Evolutionary conservation across 176 grass and related monocot genomes (phyloP), one percentile per base, ranked within the genome.

Genomic region (Oryza glaberrima): DNA sequence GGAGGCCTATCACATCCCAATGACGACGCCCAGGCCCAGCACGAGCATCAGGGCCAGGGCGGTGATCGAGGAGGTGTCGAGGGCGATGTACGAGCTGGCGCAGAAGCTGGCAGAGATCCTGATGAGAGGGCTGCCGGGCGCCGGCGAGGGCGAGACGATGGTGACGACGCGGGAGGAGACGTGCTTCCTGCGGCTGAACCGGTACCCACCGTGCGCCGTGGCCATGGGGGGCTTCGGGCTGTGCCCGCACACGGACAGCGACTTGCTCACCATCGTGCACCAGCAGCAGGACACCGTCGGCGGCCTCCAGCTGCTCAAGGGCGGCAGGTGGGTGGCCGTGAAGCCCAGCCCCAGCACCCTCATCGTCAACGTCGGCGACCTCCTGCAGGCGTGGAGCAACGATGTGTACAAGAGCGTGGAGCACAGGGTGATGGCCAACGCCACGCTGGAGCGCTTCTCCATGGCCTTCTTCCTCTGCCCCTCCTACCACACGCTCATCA

Each of bases 1-100:
- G 1, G 95, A 97, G 84, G 95, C 95, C 2, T 97, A 91, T 90
- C 95, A 97, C 75, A 89, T 97, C 78, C 91, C 91, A 35, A 73
- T 91, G 10, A 83, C 28, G 0, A 47, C 85, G 22, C 8, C 64
- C 0, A 1, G 35, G 7, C 19, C n/a, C 45, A 61, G 9, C 9
- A 14, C 0, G 5, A 6, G 11, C 28, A 41, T 32, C 30, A 28
- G 9, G 3, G 67, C 6, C 83, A 94, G 94, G 77, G 22, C 70
- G 9, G 61, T 94, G 77, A 86, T 97, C 45, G 77, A 94, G 69
- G 76, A 93, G 15, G 80, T 70, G 6, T 86, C 92, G 4, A 70
- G 1, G 65, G 86, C 84, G 46, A 92, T 97, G 90, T 88, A 76
- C 32, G 34, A 38, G 85, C 28, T 97, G 73, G 92, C 90, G 63